Evolutionary conservation across 495 filamentous ascomycete species (phyloP).

Genomic region (Evernia prunastri): DNA sequence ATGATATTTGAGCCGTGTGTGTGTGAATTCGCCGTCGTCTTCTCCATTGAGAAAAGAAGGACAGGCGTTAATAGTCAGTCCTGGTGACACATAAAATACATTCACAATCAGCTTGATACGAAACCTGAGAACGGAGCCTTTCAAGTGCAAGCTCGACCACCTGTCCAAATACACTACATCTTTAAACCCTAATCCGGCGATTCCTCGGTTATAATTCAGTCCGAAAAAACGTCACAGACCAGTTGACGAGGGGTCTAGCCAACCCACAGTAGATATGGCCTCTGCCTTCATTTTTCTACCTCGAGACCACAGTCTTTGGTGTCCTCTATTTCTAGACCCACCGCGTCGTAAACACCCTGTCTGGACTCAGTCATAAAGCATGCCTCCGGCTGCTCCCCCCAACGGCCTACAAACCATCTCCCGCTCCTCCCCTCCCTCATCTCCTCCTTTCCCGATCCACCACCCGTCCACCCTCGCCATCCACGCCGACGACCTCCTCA

Average conservation of each 20-base stretch:
- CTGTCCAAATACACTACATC: too few species aligned
- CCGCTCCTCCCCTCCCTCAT: neutral
- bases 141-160: too few species aligned
- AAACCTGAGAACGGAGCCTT: too few species aligned
- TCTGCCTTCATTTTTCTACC: too few species aligned
- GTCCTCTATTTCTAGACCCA: too few species aligned
- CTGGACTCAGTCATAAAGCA: neutral
- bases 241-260: too few species aligned
- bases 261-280: too few species aligned
- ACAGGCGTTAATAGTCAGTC: neutral
- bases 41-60: neutral
- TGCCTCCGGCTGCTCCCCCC: neutral
- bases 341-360: neutral
- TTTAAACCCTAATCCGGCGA: neutral
- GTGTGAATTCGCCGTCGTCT: neutral
- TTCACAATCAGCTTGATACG: too few species aligned
- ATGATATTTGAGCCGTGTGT: neutral
- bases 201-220: neutral
- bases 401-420: neutral
- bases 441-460: neutral
- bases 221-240: neutral
- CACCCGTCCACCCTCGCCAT: conserved; percentile 61
- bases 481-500: conserved; percentile 78
- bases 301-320: too few species aligned
- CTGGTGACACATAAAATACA: too few species aligned